Percentiles rank a stretch among this genome's conserved stretches.
phyloP scores from a whole-genome alignment of 768 basidiomycete genomes.

The Leccinum subtestaceum region DNA sequence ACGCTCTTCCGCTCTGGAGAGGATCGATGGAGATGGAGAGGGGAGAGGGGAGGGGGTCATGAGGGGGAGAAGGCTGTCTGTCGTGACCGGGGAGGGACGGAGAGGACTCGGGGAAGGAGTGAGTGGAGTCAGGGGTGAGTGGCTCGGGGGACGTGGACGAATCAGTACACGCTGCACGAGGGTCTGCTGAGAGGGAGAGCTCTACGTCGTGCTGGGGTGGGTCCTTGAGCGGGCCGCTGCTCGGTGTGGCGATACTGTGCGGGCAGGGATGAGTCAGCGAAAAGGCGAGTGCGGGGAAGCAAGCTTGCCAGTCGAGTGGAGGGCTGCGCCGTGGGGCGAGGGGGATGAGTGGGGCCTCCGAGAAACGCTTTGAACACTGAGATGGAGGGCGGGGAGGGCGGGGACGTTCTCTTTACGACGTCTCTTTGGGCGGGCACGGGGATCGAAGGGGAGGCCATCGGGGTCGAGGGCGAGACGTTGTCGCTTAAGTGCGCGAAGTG shows the following conservation, averaged over 20 bases:
- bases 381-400: neutral
- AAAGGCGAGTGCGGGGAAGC: neutral
- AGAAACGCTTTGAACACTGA: conserved; percentile 13
- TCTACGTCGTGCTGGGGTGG: neutral
- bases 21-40: conserved; percentile 1
- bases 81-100: conserved; percentile 28
- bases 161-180: neutral
- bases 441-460: conserved; percentile 22
- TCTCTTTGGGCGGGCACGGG: conserved; percentile 15
- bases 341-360: conserved; percentile 5
- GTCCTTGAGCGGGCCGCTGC: conserved; percentile 3
- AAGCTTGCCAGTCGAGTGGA: neutral
- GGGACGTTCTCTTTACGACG: conserved; percentile 23
- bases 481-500: conserved; percentile 34
- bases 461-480: conserved; percentile 32
- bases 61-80: conserved; percentile 15
- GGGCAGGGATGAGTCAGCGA: conserved; percentile 1
- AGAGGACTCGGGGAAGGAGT: conserved; percentile 22
- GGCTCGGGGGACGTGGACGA: conserved; percentile 11
- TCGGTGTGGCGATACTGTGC: conserved; percentile 7
- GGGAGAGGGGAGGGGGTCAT: conserved; percentile 5
- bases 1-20: no score
- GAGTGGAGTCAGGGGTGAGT: conserved; percentile 19
- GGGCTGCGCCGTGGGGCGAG: conserved; percentile 4
- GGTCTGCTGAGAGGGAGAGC: conserved; percentile 6